Conservation (phyloP, 805 yeast species). For the Candida andamanensis region DNA sequence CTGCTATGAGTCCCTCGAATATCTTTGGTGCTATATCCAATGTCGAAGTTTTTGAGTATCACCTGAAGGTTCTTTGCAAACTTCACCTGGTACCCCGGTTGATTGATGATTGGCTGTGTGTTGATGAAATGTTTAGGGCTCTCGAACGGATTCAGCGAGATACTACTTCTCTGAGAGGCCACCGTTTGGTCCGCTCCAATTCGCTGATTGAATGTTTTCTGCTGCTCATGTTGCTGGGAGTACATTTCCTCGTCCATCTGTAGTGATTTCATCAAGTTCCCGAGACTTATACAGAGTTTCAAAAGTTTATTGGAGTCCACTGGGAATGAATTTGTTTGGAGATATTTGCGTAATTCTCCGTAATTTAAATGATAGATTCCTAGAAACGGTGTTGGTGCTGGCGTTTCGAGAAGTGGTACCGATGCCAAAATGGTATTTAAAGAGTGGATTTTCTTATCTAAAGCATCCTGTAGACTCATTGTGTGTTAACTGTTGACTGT, state of each 20-base stretch:
- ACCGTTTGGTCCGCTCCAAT: neutral
- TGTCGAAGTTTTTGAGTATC: conserved; percentile 36
- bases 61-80: conserved; percentile 28
- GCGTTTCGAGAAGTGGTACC: conserved; percentile 27
- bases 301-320: conserved; percentile 32
- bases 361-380: conserved; percentile 28
- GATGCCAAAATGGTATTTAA: conserved; percentile 25
- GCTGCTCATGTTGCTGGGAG: conserved; percentile 17
- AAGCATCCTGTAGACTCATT: conserved; percentile 10
- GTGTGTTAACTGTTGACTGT: neutral
- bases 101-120: conserved; percentile 11
- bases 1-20: no score
- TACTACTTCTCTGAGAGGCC: conserved; percentile 7
- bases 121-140: conserved; percentile 13
- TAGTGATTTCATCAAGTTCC: conserved; percentile 33
- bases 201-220: no score
- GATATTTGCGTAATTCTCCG: conserved; percentile 11
- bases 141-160: conserved; percentile 8
- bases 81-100: conserved; percentile 27
- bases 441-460: conserved; percentile 8
- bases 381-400: conserved; percentile 20
- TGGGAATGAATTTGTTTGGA: conserved; percentile 18
- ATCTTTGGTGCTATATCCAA: conserved; percentile 20
- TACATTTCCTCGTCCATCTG: conserved; percentile 29
- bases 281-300: conserved; percentile 39